These are phyloP conservation scores for Tardiomyces depauwii DNA, from an alignment of 1,139 yeast species.

Conservation along the genomic window DNA sequence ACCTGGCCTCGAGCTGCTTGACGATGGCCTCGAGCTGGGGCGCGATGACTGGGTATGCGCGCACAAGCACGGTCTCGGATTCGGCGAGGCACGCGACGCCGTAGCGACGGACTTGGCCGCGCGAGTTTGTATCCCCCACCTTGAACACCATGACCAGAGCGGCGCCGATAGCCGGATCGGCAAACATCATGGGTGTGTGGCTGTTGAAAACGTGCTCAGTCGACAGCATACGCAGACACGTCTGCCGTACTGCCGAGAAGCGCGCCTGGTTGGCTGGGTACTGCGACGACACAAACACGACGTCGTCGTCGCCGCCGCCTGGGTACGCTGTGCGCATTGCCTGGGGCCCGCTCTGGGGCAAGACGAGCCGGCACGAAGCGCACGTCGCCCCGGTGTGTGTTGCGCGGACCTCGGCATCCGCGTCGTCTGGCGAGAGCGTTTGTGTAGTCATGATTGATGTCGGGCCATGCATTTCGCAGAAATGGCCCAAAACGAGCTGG, in stretches of 20 bases:
- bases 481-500: conserved; percentile 55
- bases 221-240: conserved; percentile 38
- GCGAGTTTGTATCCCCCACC: conserved; percentile 54
- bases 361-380: conserved; percentile 15
- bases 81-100: conserved; percentile 54
- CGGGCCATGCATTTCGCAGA: conserved; percentile 85
- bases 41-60: conserved; percentile 47
- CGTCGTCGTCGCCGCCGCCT: background rate
- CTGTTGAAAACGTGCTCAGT: conserved; percentile 64
- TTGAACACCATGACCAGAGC: conserved; percentile 59
- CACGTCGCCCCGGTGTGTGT: conserved; percentile 9
- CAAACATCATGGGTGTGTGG: conserved; percentile 57
- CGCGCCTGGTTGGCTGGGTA: conserved; percentile 49
- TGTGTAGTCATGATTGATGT: conserved; percentile 67
- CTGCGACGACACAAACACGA: conserved; percentile 39
- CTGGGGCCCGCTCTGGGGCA: conserved; percentile 10
- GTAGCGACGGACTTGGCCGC: conserved; percentile 72
- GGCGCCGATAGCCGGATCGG: conserved; percentile 58
- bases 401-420: conserved; percentile 6
- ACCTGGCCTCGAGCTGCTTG: conserved; percentile 37
- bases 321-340: background rate
- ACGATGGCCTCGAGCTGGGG: conserved; percentile 43
- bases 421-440: conserved; percentile 18
- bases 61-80: conserved; percentile 39
- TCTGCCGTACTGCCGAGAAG: conserved; percentile 44